Base-by-base conservation (phyloP, 768 basidiomycete genomes). In the Chalciporus chontae region DNA sequence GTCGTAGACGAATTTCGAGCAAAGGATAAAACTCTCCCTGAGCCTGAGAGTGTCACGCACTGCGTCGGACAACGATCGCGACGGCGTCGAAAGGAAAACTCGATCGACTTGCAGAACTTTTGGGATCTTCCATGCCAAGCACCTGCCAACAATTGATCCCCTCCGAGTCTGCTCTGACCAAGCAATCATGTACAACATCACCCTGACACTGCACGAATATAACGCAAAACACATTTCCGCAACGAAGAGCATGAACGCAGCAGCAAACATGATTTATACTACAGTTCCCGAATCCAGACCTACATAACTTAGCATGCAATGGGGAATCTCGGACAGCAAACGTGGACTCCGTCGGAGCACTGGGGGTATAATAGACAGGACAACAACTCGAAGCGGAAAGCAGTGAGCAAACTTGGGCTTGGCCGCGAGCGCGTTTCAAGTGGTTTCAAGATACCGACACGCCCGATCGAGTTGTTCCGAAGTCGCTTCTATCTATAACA, bases 381-480 rank as follows among this genome's bases (percentile, higher is more conserved):
- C n/a, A n/a, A 13, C 8, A 10, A 36, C 3, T 36, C n/a, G 34
- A 36, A 15, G n/a, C 34, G n/a, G 34, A n/a, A 36, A 36, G n/a
- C n/a, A n/a, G n/a, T n/a, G n/a, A n/a, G n/a, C n/a, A n/a, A n/a
- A n/a, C n/a, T n/a, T n/a, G n/a, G n/a, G n/a, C n/a, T n/a, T n/a
- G n/a, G n/a, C n/a, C n/a, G n/a, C n/a, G 34, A 23, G 17, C 34
- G 39, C 11, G 27, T 23, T 23, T 53, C 48, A 19, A 51, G 21
- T 26, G 5, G 27, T 23, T 23, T 53, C 48, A 19, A 51, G 21
- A 26, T 50, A 29, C 5, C 27, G 29, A 36, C 64, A 65, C 1
- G 60, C 64, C 6, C 54, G 54, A 36, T 50, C 48, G 3, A 65
- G 53, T 37, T 65, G 64, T 3, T 15, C 40, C 19, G 64, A 65